Base-by-base conservation (phyloP, 345 rosid species). In the Sisymbrium irio region DNA sequence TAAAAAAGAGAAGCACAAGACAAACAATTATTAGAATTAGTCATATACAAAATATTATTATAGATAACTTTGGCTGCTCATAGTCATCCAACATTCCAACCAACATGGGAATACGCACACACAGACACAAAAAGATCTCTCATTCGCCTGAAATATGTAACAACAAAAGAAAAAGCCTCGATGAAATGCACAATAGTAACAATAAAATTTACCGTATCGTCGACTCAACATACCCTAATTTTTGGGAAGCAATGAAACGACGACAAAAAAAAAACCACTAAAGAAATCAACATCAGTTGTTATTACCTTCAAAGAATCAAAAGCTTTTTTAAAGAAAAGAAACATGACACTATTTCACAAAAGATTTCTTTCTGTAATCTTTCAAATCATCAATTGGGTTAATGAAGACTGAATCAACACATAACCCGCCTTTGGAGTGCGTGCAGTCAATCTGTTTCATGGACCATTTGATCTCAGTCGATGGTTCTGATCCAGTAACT, bases 381-480 rank as follows among this genome's bases (percentile, higher is more conserved):
- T 71, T 85, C 83, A 93, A 72, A 60, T 85, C 81, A 50, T 62
- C 78, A 60, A 85, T 88, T 33, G 97, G 97, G 75, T 85, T 82
- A 20, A 94, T 87, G 76, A 78, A 91, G 71, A 94, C 98, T 45
- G 96, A 81, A 86, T 89, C 97, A 65, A 94, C 95, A 74, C 97
- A 94, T 62, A 94, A 78, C 65, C 98, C 97, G 2, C 96, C 97
- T 82, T 91, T 91, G 1, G 97, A 94, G 62, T 91, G 98, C 0
- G 97, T 94, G 80, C 98, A 94, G 54, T 89, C 98, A 28, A 91
- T 91, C 89, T 91, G 98, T 79, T 88, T 94, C 95, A 94, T 83
- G 14, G 96, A 91, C 81, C 89, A 94, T 30, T 82, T 81, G 62
- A 94, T 88, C 69, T 89, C 96, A 0, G 88, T 84, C 9, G 80